phyloP scores from a whole-genome alignment of 768 basidiomycete species.

The Trametes villosa region DNA sequence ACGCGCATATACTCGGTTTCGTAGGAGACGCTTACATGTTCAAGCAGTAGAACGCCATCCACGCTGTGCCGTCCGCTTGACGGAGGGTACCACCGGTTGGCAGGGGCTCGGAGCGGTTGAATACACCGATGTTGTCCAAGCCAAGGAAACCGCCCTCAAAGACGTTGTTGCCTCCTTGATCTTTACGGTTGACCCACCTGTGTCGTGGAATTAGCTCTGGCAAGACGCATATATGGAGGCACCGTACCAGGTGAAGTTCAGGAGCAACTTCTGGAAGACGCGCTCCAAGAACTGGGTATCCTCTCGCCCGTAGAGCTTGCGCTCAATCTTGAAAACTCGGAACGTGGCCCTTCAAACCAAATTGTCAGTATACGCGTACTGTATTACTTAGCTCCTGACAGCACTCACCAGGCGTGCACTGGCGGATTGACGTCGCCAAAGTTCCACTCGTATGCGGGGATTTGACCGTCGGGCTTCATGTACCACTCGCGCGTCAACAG shows the following conservation, averaged over 20 bases:
- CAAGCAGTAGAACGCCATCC: slow-evolving; percentile 99
- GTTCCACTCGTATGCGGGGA: slow-evolving; percentile 99
- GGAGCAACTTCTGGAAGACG: slow-evolving; percentile 95
- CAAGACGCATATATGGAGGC: no score
- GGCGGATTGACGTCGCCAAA: slow-evolving; percentile 98
- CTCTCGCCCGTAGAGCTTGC: slow-evolving; percentile 90
- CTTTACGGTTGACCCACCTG: slow-evolving; percentile 99
- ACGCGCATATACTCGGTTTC: not conserved
- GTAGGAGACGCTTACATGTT: slow-evolving; percentile 72
- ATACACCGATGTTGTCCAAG: slow-evolving; percentile 96
- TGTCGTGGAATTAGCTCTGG: not conserved
- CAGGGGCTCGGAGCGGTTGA: slow-evolving; percentile 96
- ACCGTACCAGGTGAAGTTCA: slow-evolving; percentile 93
- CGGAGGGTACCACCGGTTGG: slow-evolving; percentile 94
- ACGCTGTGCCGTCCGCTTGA: slow-evolving; percentile 98
- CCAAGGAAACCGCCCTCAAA: slow-evolving; percentile 99
- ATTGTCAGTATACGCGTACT: not conserved
- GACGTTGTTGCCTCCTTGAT: slow-evolving; percentile 91
- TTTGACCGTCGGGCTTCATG: slow-evolving; percentile 98
- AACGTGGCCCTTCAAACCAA: slow-evolving; percentile 79
- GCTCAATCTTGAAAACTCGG: slow-evolving; percentile 98
- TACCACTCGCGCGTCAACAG: slow-evolving; percentile 98
- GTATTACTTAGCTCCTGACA: not conserved
- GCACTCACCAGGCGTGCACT: slow-evolving; percentile 93
- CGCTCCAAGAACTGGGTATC: slow-evolving; percentile 93